Conservation (phyloP, 2,329 filamentous ascomycete species). For the Fusarium tanahbumbuense region DNA sequence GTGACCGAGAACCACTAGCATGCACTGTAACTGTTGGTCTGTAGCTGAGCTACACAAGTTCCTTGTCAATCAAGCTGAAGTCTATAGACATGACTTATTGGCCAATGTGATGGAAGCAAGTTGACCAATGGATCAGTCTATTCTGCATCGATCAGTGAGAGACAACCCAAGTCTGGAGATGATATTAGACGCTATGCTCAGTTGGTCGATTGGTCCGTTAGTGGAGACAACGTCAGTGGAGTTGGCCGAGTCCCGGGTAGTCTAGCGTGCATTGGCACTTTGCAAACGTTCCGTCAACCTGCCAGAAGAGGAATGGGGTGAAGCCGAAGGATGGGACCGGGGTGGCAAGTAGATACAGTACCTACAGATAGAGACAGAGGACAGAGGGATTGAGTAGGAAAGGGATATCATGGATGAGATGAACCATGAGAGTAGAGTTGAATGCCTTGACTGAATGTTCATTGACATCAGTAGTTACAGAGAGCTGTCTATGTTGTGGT, state of each 20-base stretch:
- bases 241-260: slow-evolving; percentile 11
- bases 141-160: neutral
- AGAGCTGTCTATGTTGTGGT: too few relatives aligned
- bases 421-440: too few relatives aligned
- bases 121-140: neutral
- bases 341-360: slow-evolving; percentile 11
- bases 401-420: too few relatives aligned
- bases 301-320: slow-evolving; percentile 41
- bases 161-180: neutral
- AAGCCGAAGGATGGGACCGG: slow-evolving; percentile 38
- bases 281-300: slow-evolving; percentile 47
- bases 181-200: slow-evolving; percentile 5
- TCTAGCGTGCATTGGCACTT: slow-evolving; percentile 25
- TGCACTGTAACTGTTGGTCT: neutral
- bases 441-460: too few relatives aligned
- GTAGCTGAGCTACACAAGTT: slow-evolving; percentile 22
- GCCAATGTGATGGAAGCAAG: slow-evolving; percentile 10
- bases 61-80: neutral
- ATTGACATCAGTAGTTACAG: too few relatives aligned
- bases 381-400: neutral
- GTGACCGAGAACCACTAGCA: slow-evolving; percentile 2
- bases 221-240: slow-evolving; percentile 32
- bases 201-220: slow-evolving; percentile 18
- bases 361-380: neutral
- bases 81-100: neutral